Conservation (phyloP, 1,139 yeast species). For the Suhomyces panamericanus region DNA sequence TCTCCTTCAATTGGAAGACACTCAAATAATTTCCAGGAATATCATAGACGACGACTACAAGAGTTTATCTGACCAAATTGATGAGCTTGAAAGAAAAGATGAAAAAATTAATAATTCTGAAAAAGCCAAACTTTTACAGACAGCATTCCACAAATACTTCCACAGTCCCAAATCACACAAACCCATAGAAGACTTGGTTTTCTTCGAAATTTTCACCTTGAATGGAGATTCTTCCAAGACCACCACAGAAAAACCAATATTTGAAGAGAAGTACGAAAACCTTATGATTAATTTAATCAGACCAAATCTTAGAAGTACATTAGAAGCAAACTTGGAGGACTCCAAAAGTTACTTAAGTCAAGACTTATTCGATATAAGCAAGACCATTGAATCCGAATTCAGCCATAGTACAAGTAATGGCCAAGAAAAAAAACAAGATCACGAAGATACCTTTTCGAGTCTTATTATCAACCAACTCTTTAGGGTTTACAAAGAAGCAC, state of each 20-base stretch:
- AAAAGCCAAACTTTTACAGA: neutral
- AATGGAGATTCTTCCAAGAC: slow-evolving; percentile 29
- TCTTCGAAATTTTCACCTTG: slow-evolving; percentile 41
- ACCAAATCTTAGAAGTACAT: slow-evolving; percentile 35
- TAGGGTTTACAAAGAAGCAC: slow-evolving; percentile 78
- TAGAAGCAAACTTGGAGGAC: slow-evolving; percentile 36
- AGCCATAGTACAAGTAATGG: neutral
- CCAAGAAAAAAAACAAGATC: neutral
- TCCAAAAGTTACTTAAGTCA: slow-evolving; percentile 31
- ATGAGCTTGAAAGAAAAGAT: neutral
- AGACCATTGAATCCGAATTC: neutral
- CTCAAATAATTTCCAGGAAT: neutral
- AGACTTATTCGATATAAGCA: slow-evolving; percentile 4
- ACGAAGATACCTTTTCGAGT: slow-evolving; percentile 24
- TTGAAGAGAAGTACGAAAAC: slow-evolving; percentile 42
- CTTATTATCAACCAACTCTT: slow-evolving; percentile 62
- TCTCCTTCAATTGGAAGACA: neutral
- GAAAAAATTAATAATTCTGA: neutral
- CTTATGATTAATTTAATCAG: slow-evolving; percentile 41
- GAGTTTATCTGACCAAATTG: neutral
- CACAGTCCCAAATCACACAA: slow-evolving; percentile 21
- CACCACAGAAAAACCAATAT: slow-evolving; percentile 14
- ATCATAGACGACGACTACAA: neutral
- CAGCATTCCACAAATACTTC: slow-evolving; percentile 14
- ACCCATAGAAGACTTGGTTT: slow-evolving; percentile 30